Evolutionary conservation across 495 filamentous ascomycete species (phyloP), one percentile per base, ranked within the genome.

Genomic region (Penicillium tannophilum): DNA sequence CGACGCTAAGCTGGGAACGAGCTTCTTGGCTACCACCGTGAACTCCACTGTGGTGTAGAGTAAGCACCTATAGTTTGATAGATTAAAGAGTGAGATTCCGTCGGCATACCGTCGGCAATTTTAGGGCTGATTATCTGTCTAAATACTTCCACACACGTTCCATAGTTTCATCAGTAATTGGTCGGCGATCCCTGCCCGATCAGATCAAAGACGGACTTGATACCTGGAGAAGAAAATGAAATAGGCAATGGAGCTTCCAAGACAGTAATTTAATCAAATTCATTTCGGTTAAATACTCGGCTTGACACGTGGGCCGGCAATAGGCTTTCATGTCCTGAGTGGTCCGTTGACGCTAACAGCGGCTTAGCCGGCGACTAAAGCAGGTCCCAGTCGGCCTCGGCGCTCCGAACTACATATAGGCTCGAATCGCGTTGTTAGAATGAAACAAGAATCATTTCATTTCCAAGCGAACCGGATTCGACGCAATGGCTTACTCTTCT

Each of bases 211-310:
- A 11, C 28, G 28, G 33, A 10, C 9, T 14, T 36, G 12, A 8
- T 14, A 16, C 44, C 9, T 16, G 44, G 20, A 47, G 14, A 12
- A 16, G 14, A n/a, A n/a, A 17, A 41, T 12, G 3, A 17, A 41
- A 41, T 17, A 41, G 1, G 39, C 39, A 41, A 17, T 41, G 16
- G 33, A 11, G 9, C 3, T 36, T 12, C 20, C 4, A 17, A 28
- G 23, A 17, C 8, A 5, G 24, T 4, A 31, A 17, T 49, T 52
- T 52, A 52, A 52, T 36, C 14, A 26, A 26, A 41, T 44, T 59
- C 60, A 59, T 63, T 41, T 63, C 56, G 56, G 56, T 59, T 59
- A 59, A 59, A 53, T 59, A 45, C 23, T 14, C 30, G n/a, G 47
- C 47, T 58, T 49, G 45, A 39, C 61, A 63, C 61, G 56, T 63